phyloP scores from a whole-genome alignment of 2,329 filamentous ascomycete species.

The Aurifilum marmelostoma region DNA sequence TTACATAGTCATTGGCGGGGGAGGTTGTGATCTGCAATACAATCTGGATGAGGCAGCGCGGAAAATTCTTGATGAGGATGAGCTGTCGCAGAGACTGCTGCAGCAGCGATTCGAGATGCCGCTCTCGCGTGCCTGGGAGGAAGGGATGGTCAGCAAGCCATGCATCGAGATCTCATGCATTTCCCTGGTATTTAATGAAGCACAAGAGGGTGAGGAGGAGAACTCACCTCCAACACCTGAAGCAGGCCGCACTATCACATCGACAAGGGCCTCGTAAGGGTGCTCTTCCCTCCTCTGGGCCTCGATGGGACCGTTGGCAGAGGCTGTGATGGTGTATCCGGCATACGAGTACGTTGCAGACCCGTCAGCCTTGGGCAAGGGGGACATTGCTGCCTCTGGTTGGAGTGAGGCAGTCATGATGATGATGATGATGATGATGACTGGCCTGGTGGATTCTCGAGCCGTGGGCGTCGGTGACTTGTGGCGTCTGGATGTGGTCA shows the following conservation, averaged over 20 bases:
- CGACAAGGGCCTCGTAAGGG: conserved; percentile 86
- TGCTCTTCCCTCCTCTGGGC: conserved; percentile 86
- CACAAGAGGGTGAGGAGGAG: not conserved
- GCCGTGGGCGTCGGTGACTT: conserved; percentile 7
- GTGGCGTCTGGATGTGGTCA: not conserved
- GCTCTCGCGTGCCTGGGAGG: conserved; percentile 67
- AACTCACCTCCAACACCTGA: conserved; percentile 77
- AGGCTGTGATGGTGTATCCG: conserved; percentile 80
- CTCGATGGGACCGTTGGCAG: conserved; percentile 92
- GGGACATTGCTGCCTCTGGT: conserved; percentile 58
- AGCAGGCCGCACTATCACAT: conserved; percentile 86
- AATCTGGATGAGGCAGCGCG: conserved; percentile 77
- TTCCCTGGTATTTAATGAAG: not conserved
- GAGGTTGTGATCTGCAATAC: conserved; percentile 75
- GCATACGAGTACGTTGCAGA: conserved; percentile 76
- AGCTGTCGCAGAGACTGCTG: conserved; percentile 74
- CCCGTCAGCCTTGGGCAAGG: conserved; percentile 74
- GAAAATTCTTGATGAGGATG: conserved; percentile 75
- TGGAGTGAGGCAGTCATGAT: conserved; percentile 51
- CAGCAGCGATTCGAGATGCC: conserved; percentile 79
- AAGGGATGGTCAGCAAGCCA: conserved; percentile 20
- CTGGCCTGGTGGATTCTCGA: conserved; percentile 18
- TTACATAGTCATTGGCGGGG: conserved; percentile 69
- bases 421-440: too few relatives aligned
- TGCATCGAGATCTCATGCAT: conserved; percentile 29